These are phyloP conservation scores for Annulohypoxylon stygium DNA, from an alignment of 495 filamentous ascomycete genomes.

Conservation along the genomic window DNA sequence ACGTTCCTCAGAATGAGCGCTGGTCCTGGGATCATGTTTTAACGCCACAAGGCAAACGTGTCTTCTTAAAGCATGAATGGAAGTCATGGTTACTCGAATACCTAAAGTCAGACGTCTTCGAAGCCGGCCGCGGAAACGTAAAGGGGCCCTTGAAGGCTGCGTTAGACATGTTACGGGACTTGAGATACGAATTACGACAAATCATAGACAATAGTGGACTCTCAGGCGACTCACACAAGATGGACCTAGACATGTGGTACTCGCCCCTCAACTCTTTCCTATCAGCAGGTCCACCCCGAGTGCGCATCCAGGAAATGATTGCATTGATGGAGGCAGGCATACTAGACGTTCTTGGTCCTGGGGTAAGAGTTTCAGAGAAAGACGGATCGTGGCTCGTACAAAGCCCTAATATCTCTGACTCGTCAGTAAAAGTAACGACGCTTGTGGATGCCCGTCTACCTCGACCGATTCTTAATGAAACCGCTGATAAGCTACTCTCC, in stretches of 20 bases:
- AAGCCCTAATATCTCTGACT: neutral
- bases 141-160: neutral
- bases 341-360: neutral
- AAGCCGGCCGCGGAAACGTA: neutral
- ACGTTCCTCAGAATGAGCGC: neutral
- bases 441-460: neutral
- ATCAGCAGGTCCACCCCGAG: neutral
- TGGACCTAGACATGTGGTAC: constrained; percentile 1
- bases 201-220: neutral
- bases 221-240: neutral
- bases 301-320: constrained; percentile 7
- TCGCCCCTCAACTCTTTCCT: constrained; percentile 1
- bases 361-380: neutral
- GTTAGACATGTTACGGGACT: neutral
- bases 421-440: neutral
- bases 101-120: neutral
- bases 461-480: neutral
- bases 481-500: neutral
- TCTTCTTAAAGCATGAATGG: neutral
- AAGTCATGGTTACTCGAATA: neutral
- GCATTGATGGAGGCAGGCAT: constrained; percentile 10
- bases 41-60: neutral
- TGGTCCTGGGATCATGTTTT: neutral
- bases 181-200: neutral
- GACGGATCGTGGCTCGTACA: neutral